Evolutionary conservation across 2,329 filamentous ascomycete species (phyloP).

Genomic region (Fusarium tuaranense): DNA sequence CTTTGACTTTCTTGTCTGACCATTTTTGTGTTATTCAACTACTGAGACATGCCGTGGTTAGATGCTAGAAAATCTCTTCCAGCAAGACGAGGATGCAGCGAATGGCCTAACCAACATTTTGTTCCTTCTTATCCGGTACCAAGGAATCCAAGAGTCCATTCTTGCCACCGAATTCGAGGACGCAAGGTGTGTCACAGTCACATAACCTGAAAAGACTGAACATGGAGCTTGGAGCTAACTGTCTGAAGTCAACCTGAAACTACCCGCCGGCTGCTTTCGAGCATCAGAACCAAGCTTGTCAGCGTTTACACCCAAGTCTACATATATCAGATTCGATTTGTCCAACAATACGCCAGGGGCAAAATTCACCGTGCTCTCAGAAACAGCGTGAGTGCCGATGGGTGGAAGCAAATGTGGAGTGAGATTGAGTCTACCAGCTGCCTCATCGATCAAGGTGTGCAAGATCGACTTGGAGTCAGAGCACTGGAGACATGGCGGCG

Average conservation of each 20-base stretch:
- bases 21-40: not conserved
- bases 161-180: not conserved
- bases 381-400: not conserved
- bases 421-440: conserved; percentile 5
- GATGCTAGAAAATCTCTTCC: not conserved
- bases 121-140: conserved; percentile 11
- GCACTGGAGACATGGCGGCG: not conserved
- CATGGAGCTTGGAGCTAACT: not conserved
- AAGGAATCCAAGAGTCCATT: not conserved
- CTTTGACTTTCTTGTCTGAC: not conserved
- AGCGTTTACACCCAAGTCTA: conserved; percentile 6
- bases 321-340: conserved; percentile 8
- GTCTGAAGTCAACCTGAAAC: not conserved
- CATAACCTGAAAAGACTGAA: not conserved
- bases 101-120: not conserved
- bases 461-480: not conserved
- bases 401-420: not conserved
- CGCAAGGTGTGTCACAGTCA: not conserved
- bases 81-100: conserved; percentile 15
- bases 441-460: not conserved
- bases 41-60: not conserved
- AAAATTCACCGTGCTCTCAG: not conserved
- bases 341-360: not conserved
- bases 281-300: conserved; percentile 8
- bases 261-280: not conserved